Percentiles rank a stretch among this genome's conserved stretches.
phyloP scores from a whole-genome alignment of 148 eudicot species.

The Oxyria digyna region DNA sequence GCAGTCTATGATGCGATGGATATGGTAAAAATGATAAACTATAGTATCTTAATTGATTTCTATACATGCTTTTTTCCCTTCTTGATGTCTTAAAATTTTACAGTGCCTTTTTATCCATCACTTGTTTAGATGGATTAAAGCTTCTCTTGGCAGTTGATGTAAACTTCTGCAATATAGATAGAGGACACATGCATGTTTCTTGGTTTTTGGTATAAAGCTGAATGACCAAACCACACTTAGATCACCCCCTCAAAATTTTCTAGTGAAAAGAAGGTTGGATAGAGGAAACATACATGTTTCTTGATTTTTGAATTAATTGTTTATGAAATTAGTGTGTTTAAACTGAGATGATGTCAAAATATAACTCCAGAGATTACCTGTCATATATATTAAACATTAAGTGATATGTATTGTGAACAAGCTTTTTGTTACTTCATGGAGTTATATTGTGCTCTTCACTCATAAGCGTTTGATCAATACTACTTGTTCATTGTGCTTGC shows the following conservation, averaged over 20 bases:
- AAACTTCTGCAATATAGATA: neutral
- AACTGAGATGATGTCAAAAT: neutral
- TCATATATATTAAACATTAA: neutral
- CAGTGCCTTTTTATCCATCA: no score
- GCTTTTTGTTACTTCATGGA: neutral
- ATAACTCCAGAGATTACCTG: neutral
- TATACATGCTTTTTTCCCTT: neutral
- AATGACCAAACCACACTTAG: neutral
- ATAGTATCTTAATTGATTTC: neutral
- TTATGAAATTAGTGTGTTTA: neutral
- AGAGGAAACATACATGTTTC: neutral
- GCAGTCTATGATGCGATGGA: neutral
- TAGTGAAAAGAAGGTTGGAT: neutral
- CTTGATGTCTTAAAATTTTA: neutral
- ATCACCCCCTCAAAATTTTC: neutral
- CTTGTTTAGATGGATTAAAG: neutral
- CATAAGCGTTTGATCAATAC: neutral
- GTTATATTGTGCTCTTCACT: neutral
- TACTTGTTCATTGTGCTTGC: conserved; percentile 1
- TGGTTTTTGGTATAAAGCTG: neutral
- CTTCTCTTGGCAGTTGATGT: neutral
- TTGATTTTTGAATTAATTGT: neutral
- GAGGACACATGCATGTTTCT: no score
- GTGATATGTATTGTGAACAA: neutral
- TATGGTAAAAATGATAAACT: neutral